Evolutionary conservation across 352 stramenopile species (phyloP).

Genomic region (Pythium brachiatum): DNA sequence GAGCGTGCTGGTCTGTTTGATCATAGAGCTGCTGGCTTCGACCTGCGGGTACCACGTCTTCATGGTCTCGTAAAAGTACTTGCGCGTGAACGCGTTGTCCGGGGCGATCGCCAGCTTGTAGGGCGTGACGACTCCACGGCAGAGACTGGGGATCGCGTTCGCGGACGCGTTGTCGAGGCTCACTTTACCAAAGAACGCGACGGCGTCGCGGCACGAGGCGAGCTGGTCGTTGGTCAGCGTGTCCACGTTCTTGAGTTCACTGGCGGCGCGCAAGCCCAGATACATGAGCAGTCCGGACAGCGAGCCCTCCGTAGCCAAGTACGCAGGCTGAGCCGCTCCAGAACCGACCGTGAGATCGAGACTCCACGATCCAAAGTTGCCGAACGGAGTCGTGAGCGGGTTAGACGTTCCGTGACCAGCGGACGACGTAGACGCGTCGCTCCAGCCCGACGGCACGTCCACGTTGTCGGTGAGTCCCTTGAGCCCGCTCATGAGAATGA

Average conservation of each 20-base stretch:
- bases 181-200: constrained; percentile 11
- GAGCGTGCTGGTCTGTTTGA: constrained; percentile 22
- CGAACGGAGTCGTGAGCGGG: constrained; percentile 1
- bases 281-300: constrained; percentile 3
- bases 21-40: constrained; percentile 27
- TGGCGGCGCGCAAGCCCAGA: background rate
- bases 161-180: constrained; percentile 24
- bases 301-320: background rate
- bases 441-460: constrained; percentile 59
- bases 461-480: constrained; percentile 56
- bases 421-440: constrained; percentile 17
- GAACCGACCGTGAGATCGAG: background rate
- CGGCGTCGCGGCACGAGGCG: background rate
- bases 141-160: constrained; percentile 24
- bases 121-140: constrained; percentile 21
- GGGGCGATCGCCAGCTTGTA: constrained; percentile 39
- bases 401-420: constrained; percentile 26
- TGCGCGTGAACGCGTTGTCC: constrained; percentile 31
- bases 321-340: background rate
- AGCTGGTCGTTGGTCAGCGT: background rate
- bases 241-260: background rate
- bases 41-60: constrained; percentile 4
- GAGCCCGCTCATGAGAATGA: constrained; percentile 53
- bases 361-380: background rate
- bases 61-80: constrained; percentile 25